Base-by-base conservation (phyloP, 1,139 yeast genomes). In the Pichia sp. region DNA sequence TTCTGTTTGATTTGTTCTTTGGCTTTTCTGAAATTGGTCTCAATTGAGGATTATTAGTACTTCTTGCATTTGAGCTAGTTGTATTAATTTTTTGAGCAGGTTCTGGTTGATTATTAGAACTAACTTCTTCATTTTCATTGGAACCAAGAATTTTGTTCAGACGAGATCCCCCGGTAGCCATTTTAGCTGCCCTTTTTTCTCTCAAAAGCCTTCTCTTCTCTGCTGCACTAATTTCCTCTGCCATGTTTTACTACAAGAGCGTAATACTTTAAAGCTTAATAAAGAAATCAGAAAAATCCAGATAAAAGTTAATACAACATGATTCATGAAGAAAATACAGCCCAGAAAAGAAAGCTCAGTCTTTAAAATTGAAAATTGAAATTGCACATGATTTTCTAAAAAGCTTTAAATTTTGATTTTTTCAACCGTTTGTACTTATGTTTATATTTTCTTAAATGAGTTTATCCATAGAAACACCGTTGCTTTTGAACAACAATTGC, bases 101-200 rank as follows among this genome's bases (percentile, higher is more conserved):
- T 11, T 10, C 18, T 3, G 30, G 34, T 31, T 29, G 31, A 32
- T 18, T 30, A 28, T 38, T 7, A 9, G 40, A 3, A n/a, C 29
- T 38, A 34, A 43, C 28, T 25, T 42, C 36, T n/a, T 42, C 42
- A n/a, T 30, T 51, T 18, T 63, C 65, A 31, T 62, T 57, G 7
- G 66, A 66, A 1, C 77, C 77, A 0, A 75, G 68, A 53, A 76
- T 76, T 50, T 69, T 75, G 54, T 76, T 78, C 58, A 84, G 66
- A 51, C 92, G 70, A 3, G 77, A 62, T 28, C 81, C 84, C 43
- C 74, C 74, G 3, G 83, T 81, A 3, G 85, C 83, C 72, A 84
- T 75, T 63, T 82, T 83, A 56, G 86, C 84, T 45, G 80, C 83
- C 57, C 90, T 73, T 61, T 88, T 74, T 60, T 84, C 89, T 53